These are phyloP conservation scores for Teunomyces panamensis DNA, from an alignment of 805 yeast species.

Conservation along the genomic window DNA sequence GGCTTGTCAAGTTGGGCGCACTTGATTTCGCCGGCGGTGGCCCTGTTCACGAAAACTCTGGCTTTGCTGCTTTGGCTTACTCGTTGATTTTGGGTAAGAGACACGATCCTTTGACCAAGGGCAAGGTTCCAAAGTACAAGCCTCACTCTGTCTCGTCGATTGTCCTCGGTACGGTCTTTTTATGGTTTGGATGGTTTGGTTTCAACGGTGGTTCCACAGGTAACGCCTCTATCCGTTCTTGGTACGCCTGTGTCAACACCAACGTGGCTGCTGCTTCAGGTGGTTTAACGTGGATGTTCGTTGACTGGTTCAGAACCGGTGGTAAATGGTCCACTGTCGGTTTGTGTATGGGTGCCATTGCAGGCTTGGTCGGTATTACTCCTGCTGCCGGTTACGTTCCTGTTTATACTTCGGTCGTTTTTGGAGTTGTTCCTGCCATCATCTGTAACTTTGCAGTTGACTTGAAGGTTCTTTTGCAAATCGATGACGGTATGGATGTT, in stretches of 20 bases:
- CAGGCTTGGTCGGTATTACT: constrained; percentile 92
- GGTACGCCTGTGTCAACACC: constrained; percentile 92
- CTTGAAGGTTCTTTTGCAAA: constrained; percentile 62
- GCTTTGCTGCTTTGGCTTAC: constrained; percentile 92
- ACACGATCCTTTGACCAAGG: constrained; percentile 69
- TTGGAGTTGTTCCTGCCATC: constrained; percentile 74
- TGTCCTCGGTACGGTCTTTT: constrained; percentile 87
- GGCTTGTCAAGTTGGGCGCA: constrained; percentile 81
- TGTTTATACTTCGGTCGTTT: constrained; percentile 79
- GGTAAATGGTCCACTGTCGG: constrained; percentile 93
- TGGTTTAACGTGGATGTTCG: constrained; percentile 90
- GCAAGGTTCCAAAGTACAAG: constrained; percentile 79
- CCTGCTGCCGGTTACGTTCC: constrained; percentile 98
- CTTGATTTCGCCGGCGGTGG: constrained; percentile 99
- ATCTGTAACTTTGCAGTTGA: constrained; percentile 86
- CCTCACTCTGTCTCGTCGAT: constrained; percentile 92
- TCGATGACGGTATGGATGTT: constrained; percentile 95
- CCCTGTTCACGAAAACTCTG: constrained; percentile 94
- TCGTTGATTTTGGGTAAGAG: constrained; percentile 92
- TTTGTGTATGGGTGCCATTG: constrained; percentile 88
- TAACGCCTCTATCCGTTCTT: constrained; percentile 86
- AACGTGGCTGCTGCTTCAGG: constrained; percentile 92
- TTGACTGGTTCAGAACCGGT: constrained; percentile 83
- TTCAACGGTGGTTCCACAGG: constrained; percentile 99
- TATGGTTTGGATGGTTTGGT: constrained; percentile 99